Base-by-base conservation (phyloP, 2,329 filamentous ascomycete species). In the Eurotiales sp. region DNA sequence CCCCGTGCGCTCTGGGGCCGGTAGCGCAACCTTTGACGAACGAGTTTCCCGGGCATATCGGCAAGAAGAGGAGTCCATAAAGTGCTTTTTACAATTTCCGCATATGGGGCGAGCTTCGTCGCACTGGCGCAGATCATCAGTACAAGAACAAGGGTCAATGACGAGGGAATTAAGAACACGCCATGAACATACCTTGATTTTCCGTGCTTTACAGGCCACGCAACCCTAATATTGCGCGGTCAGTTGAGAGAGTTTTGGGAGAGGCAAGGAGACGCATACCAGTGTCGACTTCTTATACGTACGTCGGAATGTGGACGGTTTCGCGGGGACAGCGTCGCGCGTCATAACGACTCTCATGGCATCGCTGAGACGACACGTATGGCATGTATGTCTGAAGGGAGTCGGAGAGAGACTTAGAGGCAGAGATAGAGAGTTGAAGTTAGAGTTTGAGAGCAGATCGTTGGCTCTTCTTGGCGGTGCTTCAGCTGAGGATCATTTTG, bases 101-200 rank as follows among this genome's bases (percentile, higher is more conserved):
- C 50, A 52, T 15, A 48, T 8, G n/a, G 50, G 50, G 8, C 44
- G 50, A 15, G 22, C 37, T 25, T 52, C 50, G 25, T 52, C 50
- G 19, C 50, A 52, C 50, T 52, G 39, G 22, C 12, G 14, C 17
- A 37, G 21, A 11, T n/a, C 21, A 46, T 46, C 30, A 46, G 21
- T 29, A 17, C 14, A 8, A 45, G 14, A 8, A 6, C 27, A 10
- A 40, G 19, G n/a, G n/a, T n/a, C n/a, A n/a, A n/a, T n/a, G n/a
- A n/a, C n/a, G n/a, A n/a, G n/a, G n/a, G n/a, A n/a, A n/a, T n/a
- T n/a, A n/a, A n/a, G n/a, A n/a, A 22, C 21, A 15, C 12, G 23
- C 39, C 15, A 17, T 17, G 23, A 21, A 11, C 27, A 8, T 46
- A 51, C 50, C 36, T 51, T 51, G 2, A 51, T 42, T 36, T 51